Percentiles rank a stretch among this genome's conserved stretches.
phyloP scores from a whole-genome alignment of 1,139 yeast genomes.

The Groenewaldozyma sp. region DNA sequence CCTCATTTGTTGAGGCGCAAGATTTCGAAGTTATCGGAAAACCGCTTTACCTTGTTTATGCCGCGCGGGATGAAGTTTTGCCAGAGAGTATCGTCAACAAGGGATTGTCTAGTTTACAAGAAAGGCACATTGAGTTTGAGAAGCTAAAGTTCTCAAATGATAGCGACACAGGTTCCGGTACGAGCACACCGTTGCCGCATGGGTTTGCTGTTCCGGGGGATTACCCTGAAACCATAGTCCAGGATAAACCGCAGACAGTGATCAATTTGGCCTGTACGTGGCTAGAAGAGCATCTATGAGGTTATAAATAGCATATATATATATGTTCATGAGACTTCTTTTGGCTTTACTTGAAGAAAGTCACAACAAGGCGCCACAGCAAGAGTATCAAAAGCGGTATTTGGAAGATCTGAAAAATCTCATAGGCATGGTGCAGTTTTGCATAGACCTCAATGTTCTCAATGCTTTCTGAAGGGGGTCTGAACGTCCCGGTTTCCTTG shows the following conservation, averaged over 20 bases:
- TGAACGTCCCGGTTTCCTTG: slow-evolving; percentile 37
- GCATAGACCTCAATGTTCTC: slow-evolving; percentile 18
- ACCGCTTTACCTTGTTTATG: slow-evolving; percentile 29
- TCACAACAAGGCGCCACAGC: slow-evolving; percentile 7
- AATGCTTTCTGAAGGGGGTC: too few relatives aligned
- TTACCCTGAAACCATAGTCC: slow-evolving; percentile 24
- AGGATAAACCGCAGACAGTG: slow-evolving; percentile 27
- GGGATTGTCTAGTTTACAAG: slow-evolving; percentile 19
- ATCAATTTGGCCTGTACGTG: slow-evolving; percentile 19
- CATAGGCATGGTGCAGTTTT: slow-evolving; percentile 18
- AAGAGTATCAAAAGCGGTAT: slow-evolving; percentile 26
- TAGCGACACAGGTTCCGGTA: slow-evolving; percentile 5
- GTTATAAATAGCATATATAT: background rate
- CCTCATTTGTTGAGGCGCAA: slow-evolving; percentile 27
- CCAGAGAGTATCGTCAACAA: slow-evolving; percentile 18
- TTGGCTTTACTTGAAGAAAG: background rate
- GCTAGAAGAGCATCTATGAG: slow-evolving; percentile 18
- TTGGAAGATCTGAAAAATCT: slow-evolving; percentile 27
- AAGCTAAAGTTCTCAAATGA: slow-evolving; percentile 15
- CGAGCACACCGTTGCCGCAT: slow-evolving; percentile 28
- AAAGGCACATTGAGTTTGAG: slow-evolving; percentile 17
- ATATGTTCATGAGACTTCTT: background rate
- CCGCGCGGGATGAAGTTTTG: slow-evolving; percentile 26
- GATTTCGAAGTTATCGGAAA: slow-evolving; percentile 24
- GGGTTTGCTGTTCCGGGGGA: slow-evolving; percentile 37